A percentile compares a stretch with the other conserved stretches of the same genome.
These are phyloP conservation scores for Vitis vinifera DNA, from an alignment of 164 flowering plant genomes.

Conservation along the genomic window ASM3070453v1 NC_081806.1:9397001-9397500, in stretches of 20 bases:
- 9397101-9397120: constrained; percentile 99
- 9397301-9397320: too few relatives aligned
- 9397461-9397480: constrained; percentile 77
- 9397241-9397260: constrained; percentile 73
- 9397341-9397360: neutral
- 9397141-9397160: neutral
- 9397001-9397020: constrained; percentile 87
- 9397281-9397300: constrained; percentile 59
- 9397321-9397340: neutral
- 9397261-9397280: constrained; percentile 92
- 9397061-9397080: constrained; percentile 79
- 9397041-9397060: constrained; percentile 94
- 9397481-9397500: constrained; percentile 78
- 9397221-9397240: constrained; percentile 86
- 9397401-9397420: too few relatives aligned
- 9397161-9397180: neutral
- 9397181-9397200: neutral
- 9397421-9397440: too few relatives aligned
- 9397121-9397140: constrained; percentile 67
- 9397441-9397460: constrained; percentile 75
- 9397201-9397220: neutral
- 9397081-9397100: constrained; percentile 95
- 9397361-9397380: constrained; percentile 1
- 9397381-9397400: too few relatives aligned
- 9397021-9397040: constrained; percentile 88